phyloP scores from a whole-genome alignment of 345 rosid genomes.

The Melaleuca quinquenervia region DNA sequence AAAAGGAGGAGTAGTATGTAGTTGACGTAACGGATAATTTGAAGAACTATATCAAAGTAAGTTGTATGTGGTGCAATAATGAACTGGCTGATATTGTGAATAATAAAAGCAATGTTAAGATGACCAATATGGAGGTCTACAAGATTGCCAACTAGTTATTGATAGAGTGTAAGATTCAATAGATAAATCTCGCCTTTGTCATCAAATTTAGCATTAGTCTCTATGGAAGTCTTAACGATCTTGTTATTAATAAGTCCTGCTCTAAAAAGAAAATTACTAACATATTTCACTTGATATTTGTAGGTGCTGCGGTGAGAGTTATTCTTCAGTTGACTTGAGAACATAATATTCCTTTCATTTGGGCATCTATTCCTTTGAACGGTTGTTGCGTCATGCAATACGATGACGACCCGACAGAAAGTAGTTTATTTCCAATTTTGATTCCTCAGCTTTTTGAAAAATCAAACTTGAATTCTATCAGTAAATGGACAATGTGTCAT shows the following conservation, averaged over 20 bases:
- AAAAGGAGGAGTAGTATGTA: background rate
- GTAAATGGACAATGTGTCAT: background rate
- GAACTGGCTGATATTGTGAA: too few relatives aligned
- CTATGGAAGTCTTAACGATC: background rate
- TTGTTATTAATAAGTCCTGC: background rate
- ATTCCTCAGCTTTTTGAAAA: background rate
- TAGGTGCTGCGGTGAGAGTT: background rate
- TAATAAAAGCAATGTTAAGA: background rate
- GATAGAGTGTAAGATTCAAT: background rate
- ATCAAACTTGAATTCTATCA: background rate
- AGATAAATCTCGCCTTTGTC: background rate
- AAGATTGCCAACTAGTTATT: background rate
- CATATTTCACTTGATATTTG: background rate
- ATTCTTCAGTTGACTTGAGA: background rate
- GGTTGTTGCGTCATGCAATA: background rate
- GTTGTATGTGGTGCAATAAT: rapidly evolving
- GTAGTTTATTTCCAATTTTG: background rate
- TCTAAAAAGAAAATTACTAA: background rate
- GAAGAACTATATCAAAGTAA: background rate
- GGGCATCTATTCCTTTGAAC: background rate
- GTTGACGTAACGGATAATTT: background rate
- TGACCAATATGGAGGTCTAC: background rate
- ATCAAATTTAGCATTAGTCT: background rate
- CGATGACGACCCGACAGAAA: background rate
- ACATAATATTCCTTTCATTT: background rate